These are phyloP conservation scores for Apiospora phragmitis DNA, from an alignment of 2,329 filamentous ascomycete species.

Conservation along the genomic window DNA sequence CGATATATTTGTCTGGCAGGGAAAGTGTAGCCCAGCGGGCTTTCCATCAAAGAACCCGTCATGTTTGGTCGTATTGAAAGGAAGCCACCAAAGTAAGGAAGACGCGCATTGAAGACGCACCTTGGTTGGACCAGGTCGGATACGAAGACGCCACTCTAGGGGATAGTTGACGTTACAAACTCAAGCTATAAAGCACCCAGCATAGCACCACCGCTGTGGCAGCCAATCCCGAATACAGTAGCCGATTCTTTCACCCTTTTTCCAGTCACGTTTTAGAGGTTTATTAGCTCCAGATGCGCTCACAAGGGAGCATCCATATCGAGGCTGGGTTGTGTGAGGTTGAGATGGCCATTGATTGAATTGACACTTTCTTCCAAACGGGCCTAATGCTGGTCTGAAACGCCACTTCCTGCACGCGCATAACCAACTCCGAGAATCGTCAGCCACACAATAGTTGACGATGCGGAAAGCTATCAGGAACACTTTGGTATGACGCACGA, in stretches of 20 bases:
- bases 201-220: background rate
- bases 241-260: background rate
- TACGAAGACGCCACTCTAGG: background rate
- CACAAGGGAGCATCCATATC: background rate
- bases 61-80: background rate
- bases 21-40: no score
- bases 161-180: background rate
- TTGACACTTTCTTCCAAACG: background rate
- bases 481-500: background rate
- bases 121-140: no score
- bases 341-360: background rate
- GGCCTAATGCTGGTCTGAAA: background rate
- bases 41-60: background rate
- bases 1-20: no score
- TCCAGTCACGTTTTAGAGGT: background rate
- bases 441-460: background rate
- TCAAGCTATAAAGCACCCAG: background rate
- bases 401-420: background rate
- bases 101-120: background rate
- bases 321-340: background rate
- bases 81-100: background rate
- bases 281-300: background rate
- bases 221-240: background rate
- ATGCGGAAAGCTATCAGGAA: background rate
- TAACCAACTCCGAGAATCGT: background rate